Conservation (phyloP, 345 rosid species). For the Isatis tinctoria region DNA sequence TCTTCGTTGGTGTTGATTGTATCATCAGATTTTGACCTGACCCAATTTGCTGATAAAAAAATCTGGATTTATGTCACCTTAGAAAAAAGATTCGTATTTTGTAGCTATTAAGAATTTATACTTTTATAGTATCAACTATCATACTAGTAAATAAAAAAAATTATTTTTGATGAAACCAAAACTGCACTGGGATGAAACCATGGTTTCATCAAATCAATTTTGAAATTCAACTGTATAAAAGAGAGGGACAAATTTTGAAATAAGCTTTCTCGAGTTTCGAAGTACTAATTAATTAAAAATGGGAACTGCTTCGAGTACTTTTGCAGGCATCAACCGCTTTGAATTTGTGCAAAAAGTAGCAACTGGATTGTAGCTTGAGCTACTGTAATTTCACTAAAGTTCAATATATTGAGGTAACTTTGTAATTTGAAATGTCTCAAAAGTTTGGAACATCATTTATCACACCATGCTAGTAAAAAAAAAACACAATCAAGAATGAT, state of each 20-base stretch:
- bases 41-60: not conserved
- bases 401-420: not conserved
- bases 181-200: not conserved
- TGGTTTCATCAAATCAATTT: not conserved
- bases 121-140: no score
- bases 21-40: not conserved
- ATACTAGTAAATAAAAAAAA: no score
- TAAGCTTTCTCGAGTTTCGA: not conserved
- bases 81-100: no score
- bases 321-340: not conserved
- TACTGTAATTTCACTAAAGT: not conserved
- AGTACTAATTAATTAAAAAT: not conserved
- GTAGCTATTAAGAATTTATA: no score
- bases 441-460: conserved; percentile 10
- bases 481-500: conserved; percentile 3
- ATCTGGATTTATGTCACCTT: not conserved
- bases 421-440: conserved; percentile 5
- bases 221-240: not conserved
- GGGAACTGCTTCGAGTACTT: not conserved
- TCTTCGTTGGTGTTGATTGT: not conserved
- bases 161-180: no score
- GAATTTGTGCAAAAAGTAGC: not conserved
- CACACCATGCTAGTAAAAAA: not conserved
- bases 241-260: no score
- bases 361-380: not conserved